Evolutionary conservation across 192 early-diverging fungal species (phyloP).

Genomic region (Thamnidium elegans): DNA sequence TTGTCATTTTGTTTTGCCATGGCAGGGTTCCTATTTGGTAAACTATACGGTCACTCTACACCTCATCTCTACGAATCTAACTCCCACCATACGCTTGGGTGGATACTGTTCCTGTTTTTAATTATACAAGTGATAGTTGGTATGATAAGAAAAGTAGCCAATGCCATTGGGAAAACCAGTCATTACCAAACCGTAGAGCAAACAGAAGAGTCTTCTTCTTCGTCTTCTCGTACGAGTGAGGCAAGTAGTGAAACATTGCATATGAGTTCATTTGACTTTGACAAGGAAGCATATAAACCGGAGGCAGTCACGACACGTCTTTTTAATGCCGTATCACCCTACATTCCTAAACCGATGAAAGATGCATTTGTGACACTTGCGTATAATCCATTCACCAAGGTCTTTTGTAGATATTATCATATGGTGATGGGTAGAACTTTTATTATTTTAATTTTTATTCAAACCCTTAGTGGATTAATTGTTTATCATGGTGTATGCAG

Average conservation of each 20-base stretch:
- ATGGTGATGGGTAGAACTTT: conserved; percentile 27
- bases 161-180: conserved; percentile 14
- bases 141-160: conserved; percentile 33
- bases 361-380: conserved; percentile 10
- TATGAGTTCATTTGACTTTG: conserved; percentile 12
- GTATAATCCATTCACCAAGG: conserved; percentile 31
- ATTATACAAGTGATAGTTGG: conserved; percentile 30
- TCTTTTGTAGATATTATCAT: conserved; percentile 24
- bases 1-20: conserved; percentile 20
- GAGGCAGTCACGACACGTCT: not conserved
- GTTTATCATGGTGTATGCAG: conserved; percentile 37
- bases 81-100: conserved; percentile 33
- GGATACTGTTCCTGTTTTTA: conserved; percentile 31
- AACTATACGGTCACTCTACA: conserved; percentile 30
- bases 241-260: conserved; percentile 16
- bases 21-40: conserved; percentile 34
- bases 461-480: conserved; percentile 32
- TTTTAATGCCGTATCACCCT: conserved; percentile 9
- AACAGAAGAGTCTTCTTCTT: conserved; percentile 1
- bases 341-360: conserved; percentile 27
- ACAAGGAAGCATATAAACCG: not conserved
- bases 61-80: conserved; percentile 35
- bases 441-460: conserved; percentile 30
- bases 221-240: conserved; percentile 6
- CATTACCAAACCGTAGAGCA: conserved; percentile 25